A percentile compares a stretch with the other conserved stretches of the same genome.
These are phyloP conservation scores for Dipodascopsis tothii DNA, from an alignment of 805 yeast species.

Conservation along the genomic window DNA sequence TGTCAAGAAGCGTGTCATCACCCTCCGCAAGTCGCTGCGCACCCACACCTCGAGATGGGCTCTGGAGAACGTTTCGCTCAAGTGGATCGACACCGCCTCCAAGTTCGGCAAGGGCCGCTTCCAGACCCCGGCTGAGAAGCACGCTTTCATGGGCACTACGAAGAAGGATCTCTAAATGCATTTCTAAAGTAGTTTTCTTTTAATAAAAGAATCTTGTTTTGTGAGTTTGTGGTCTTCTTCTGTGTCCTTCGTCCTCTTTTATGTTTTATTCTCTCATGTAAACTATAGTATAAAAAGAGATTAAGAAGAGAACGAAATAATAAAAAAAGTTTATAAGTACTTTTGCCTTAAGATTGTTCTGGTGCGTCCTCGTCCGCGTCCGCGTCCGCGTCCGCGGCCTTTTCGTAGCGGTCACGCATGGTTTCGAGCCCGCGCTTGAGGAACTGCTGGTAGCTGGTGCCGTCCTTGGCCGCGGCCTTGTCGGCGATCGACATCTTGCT, in stretches of 20 bases:
- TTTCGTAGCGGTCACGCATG: background rate
- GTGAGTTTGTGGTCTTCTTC: background rate
- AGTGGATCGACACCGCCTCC: constrained; percentile 99
- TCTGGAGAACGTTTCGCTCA: constrained; percentile 88
- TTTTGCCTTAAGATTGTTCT: too few relatives aligned
- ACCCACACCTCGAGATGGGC: constrained; percentile 97
- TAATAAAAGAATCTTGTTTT: background rate
- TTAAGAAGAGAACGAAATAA: background rate
- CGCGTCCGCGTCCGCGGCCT: too few relatives aligned
- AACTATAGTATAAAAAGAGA: too few relatives aligned
- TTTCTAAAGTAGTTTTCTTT: background rate
- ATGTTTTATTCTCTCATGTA: background rate
- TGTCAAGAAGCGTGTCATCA: constrained; percentile 98
- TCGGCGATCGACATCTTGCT: constrained; percentile 2
- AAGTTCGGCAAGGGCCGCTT: constrained; percentile 99
- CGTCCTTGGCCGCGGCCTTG: background rate
- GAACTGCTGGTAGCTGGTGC: background rate
- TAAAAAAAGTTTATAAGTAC: background rate
- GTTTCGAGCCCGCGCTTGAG: background rate
- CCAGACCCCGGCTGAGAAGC: constrained; percentile 99
- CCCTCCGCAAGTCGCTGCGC: constrained; percentile 97
- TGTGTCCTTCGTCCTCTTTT: background rate
- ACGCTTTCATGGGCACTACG: constrained; percentile 98
- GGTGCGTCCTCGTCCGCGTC: too few relatives aligned
- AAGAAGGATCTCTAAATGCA: constrained; percentile 40